phyloP scores from a whole-genome alignment of 2,329 filamentous ascomycete genomes.

The Scortechinia acanthostroma region DNA sequence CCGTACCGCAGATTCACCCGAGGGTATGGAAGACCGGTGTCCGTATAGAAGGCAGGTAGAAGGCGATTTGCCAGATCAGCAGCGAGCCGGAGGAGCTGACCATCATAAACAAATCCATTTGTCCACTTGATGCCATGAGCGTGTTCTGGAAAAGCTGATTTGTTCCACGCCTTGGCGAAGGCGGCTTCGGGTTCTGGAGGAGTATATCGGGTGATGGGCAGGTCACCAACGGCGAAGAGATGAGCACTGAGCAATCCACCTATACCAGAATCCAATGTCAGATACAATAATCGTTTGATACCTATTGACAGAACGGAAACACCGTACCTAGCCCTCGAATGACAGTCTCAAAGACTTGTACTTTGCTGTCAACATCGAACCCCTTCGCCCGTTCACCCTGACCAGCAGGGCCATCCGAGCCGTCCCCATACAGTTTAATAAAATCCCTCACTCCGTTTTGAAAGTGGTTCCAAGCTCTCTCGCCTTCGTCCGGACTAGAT shows the following conservation, averaged over 20 bases:
- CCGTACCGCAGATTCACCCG: conserved; percentile 85
- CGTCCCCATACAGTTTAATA: conserved; percentile 81
- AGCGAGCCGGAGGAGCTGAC: conserved; percentile 83
- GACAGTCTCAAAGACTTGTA: conserved; percentile 96
- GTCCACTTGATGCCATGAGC: conserved; percentile 60
- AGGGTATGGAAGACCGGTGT: conserved; percentile 87
- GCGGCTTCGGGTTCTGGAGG: conserved; percentile 21
- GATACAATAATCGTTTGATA: too few species aligned
- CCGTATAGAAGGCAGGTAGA: conserved; percentile 84
- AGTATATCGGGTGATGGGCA: conserved; percentile 77
- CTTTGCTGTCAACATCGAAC: conserved; percentile 94
- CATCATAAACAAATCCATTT: conserved; percentile 76
- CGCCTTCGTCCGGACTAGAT: conserved; percentile 39
- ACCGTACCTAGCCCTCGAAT: conserved; percentile 80
- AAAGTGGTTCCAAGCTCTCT: conserved; percentile 66
- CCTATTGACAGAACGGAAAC: too few species aligned
- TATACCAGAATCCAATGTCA: too few species aligned
- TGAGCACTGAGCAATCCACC: conserved; percentile 80
- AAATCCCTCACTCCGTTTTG: conserved; percentile 72
- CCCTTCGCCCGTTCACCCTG: conserved; percentile 69
- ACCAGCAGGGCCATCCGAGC: conserved; percentile 59
- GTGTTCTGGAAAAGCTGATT: conserved; percentile 25
- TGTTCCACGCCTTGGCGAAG: conserved; percentile 15
- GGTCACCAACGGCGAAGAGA: conserved; percentile 81
- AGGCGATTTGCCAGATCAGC: conserved; percentile 77